Evolutionary conservation across 495 filamentous ascomycete species (phyloP).

Genomic region (Podospora tetraspora): DNA sequence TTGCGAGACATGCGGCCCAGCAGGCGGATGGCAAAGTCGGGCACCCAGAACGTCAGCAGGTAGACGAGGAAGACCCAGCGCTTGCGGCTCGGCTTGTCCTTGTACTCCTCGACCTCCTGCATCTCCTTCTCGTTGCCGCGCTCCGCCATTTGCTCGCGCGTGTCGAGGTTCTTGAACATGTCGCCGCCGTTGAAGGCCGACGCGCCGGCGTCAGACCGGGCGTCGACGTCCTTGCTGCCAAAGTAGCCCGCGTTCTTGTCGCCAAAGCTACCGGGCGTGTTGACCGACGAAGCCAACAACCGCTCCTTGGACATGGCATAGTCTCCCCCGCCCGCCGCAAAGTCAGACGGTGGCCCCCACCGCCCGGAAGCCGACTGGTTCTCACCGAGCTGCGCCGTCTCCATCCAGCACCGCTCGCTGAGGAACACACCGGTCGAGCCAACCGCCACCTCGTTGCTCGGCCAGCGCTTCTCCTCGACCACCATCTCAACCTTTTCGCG

Average conservation of each 20-base stretch:
- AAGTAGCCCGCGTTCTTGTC: conserved; percentile 81
- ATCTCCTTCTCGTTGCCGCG: conserved; percentile 88
- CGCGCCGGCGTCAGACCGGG: conserved; percentile 81
- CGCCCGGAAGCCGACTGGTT: conserved; percentile 48
- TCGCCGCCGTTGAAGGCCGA: conserved; percentile 87
- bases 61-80: conserved; percentile 90
- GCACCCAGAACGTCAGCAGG: conserved; percentile 77
- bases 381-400: conserved; percentile 73
- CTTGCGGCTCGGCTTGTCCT: conserved; percentile 74
- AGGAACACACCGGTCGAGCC: conserved; percentile 93
- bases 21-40: conserved; percentile 73
- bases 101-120: conserved; percentile 79
- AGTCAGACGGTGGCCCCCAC: conserved; percentile 42
- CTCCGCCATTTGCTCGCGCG: conserved; percentile 87
- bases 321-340: conserved; percentile 32
- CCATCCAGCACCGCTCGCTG: conserved; percentile 90
- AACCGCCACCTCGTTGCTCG: conserved; percentile 81
- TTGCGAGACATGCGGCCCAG: conserved; percentile 85
- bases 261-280: conserved; percentile 60
- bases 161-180: conserved; percentile 98
- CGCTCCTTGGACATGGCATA: conserved; percentile 69
- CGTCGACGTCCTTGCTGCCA: conserved; percentile 73
- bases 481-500: conserved; percentile 86
- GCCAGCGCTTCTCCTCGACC: conserved; percentile 85
- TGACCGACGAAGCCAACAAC: conserved; percentile 52